Percentiles rank a stretch among this genome's conserved stretches.
phyloP scores from a whole-genome alignment of 129 eudicot species.

The Helichrysum umbraculigerum region DNA sequence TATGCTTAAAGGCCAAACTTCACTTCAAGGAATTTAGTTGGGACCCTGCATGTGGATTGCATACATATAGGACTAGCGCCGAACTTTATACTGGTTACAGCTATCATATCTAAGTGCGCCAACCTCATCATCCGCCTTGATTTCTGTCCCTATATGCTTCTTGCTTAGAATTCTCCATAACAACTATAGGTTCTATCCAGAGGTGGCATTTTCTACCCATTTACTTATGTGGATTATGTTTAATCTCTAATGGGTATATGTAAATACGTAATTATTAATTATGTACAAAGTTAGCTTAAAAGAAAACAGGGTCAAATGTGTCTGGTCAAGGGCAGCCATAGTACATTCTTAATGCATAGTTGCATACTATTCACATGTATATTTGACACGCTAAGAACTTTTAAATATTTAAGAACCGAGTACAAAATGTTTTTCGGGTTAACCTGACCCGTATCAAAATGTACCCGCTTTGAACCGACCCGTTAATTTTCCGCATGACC shows the following conservation, averaged over 20 bases:
- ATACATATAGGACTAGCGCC: neutral
- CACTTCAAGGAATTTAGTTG: neutral
- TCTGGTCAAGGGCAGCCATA: no score
- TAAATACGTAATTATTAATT: no score
- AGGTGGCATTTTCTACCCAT: no score
- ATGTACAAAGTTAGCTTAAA: no score
- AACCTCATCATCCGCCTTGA: neutral
- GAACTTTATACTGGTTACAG: neutral
- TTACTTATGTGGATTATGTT: neutral
- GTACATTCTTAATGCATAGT: no score
- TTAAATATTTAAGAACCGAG: no score
- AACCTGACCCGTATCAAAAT: neutral
- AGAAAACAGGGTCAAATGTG: no score
- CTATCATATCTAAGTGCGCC: neutral
- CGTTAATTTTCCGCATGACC: neutral
- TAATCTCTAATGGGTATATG: no score
- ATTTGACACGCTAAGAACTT: no score
- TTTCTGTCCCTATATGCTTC: neutral
- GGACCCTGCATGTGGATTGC: constrained; percentile 1
- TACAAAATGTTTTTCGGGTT: neutral
- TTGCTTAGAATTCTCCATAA: neutral
- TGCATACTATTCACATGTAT: no score
- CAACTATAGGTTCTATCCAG: neutral
- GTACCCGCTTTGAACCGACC: neutral
- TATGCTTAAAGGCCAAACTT: neutral